phyloP scores from a whole-genome alignment of 2,329 filamentous ascomycete genomes.

The Fusarium pseudonygamai region DNA sequence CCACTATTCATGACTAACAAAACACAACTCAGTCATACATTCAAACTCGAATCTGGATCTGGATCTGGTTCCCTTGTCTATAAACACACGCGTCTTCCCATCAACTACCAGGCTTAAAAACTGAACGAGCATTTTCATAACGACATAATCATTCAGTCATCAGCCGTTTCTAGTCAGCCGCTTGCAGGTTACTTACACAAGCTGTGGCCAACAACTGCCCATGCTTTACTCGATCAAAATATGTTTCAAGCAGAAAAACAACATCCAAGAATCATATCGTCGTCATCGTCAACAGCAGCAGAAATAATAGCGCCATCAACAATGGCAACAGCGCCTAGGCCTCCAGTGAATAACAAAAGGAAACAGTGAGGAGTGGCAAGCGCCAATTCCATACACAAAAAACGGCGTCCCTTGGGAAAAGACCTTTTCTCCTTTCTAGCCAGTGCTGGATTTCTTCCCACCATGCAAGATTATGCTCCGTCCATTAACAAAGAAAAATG shows the following conservation, averaged over 20 bases:
- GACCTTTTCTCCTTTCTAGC: slow-evolving; percentile 40
- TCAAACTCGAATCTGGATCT: not conserved
- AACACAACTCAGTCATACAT: not conserved
- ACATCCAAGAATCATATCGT: slow-evolving; percentile 35
- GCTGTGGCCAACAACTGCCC: slow-evolving; percentile 34
- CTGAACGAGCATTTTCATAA: slow-evolving; percentile 38
- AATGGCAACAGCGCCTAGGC: slow-evolving; percentile 23
- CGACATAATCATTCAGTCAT: slow-evolving; percentile 46
- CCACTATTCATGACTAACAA: not conserved
- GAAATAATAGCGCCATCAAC: slow-evolving; percentile 15
- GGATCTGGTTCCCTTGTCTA: slow-evolving; percentile 26
- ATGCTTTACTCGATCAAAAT: slow-evolving; percentile 42
- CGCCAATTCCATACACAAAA: slow-evolving; percentile 28
- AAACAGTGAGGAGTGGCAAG: slow-evolving; percentile 32
- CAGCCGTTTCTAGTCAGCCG: slow-evolving; percentile 42
- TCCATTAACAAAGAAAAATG: slow-evolving; percentile 31
- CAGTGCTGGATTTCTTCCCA: slow-evolving; percentile 40
- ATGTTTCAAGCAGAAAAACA: slow-evolving; percentile 39
- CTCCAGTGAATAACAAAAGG: slow-evolving; percentile 18
- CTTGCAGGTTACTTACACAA: slow-evolving; percentile 42
- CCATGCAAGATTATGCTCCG: slow-evolving; percentile 37
- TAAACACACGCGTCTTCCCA: slow-evolving; percentile 16
- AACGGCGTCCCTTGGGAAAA: slow-evolving; percentile 22
- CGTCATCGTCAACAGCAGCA: slow-evolving; percentile 21
- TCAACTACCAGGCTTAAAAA: slow-evolving; percentile 15